Conservation (phyloP, 495 filamentous ascomycete genomes). For the Lophiostoma macrostomum region DNA sequence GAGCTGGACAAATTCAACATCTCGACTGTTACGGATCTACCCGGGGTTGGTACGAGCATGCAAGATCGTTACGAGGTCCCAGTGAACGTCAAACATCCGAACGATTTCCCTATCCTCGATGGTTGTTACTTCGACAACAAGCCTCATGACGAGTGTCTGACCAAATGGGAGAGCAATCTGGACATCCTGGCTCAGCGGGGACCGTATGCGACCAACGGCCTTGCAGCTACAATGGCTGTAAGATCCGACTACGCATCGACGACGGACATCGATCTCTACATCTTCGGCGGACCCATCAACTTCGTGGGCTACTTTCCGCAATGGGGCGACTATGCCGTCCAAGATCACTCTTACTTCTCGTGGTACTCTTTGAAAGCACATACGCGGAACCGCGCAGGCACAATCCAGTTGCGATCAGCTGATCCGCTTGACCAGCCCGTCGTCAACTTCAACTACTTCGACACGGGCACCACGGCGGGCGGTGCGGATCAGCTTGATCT, state of each 20-base stretch:
- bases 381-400: constrained; percentile 27
- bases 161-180: constrained; percentile 47
- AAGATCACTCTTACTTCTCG: constrained; percentile 43
- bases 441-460: constrained; percentile 38
- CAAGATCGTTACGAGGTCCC: constrained; percentile 61
- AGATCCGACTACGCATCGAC: constrained; percentile 38
- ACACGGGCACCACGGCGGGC: constrained; percentile 16
- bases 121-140: constrained; percentile 50
- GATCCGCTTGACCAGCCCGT: constrained; percentile 34
- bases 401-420: constrained; percentile 28
- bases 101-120: constrained; percentile 44
- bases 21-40: constrained; percentile 51
- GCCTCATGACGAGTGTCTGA: constrained; percentile 50
- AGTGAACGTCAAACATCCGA: constrained; percentile 45
- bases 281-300: constrained; percentile 52
- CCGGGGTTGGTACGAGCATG: constrained; percentile 64
- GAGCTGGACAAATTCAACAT: constrained; percentile 52
- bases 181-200: constrained; percentile 41
- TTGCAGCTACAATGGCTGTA: constrained; percentile 51
- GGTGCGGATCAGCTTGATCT: constrained; percentile 27
- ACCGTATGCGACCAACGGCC: constrained; percentile 49
- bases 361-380: constrained; percentile 29
- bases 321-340: constrained; percentile 35
- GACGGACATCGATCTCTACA: constrained; percentile 50
- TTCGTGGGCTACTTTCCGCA: constrained; percentile 55